phyloP scores from a whole-genome alignment of 139 green algal species.

The Edaphochlamys debaryana region DNA sequence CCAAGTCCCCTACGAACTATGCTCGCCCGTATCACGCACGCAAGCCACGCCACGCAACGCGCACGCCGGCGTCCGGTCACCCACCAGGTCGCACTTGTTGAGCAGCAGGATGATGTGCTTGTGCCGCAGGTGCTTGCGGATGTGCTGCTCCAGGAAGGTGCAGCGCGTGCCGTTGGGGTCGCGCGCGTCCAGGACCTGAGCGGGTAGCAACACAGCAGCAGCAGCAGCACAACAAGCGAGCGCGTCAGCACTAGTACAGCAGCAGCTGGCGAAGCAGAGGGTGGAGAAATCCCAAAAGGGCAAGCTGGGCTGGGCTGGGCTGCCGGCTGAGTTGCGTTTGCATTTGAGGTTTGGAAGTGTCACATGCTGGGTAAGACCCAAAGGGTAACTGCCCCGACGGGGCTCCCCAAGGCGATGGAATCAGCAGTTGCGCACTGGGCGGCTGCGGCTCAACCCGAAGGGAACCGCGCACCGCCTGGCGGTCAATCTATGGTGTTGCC shows the following conservation, averaged over 20 bases:
- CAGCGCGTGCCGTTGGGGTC: conserved; percentile 97
- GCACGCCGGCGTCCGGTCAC: too few relatives aligned
- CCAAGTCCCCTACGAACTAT: too few relatives aligned
- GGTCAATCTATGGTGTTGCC: conserved; percentile 68
- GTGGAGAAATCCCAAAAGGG: too few relatives aligned
- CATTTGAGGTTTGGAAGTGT: too few relatives aligned
- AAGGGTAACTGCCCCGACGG: conserved; percentile 74
- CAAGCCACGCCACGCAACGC: too few relatives aligned
- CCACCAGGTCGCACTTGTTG: conserved; percentile 97
- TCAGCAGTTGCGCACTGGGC: conserved; percentile 60
- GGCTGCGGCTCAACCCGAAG: conserved; percentile 26
- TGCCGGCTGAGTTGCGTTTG: too few relatives aligned
- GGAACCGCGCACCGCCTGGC: background rate
- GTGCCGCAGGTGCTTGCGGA: conserved; percentile 90
- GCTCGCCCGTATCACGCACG: too few relatives aligned
- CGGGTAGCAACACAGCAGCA: background rate
- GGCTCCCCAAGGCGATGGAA: conserved; percentile 77
- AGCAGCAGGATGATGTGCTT: conserved; percentile 99
- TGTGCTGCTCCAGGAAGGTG: conserved; percentile 91
- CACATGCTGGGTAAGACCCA: conserved; percentile 74
- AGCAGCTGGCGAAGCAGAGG: too few relatives aligned
- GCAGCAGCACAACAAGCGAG: background rate
- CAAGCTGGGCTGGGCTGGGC: too few relatives aligned
- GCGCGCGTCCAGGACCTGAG: conserved; percentile 94
- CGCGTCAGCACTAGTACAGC: too few relatives aligned